Evolutionary conservation across 768 basidiomycete genomes (phyloP).

Genomic region (Tricholoma furcatifolium): DNA sequence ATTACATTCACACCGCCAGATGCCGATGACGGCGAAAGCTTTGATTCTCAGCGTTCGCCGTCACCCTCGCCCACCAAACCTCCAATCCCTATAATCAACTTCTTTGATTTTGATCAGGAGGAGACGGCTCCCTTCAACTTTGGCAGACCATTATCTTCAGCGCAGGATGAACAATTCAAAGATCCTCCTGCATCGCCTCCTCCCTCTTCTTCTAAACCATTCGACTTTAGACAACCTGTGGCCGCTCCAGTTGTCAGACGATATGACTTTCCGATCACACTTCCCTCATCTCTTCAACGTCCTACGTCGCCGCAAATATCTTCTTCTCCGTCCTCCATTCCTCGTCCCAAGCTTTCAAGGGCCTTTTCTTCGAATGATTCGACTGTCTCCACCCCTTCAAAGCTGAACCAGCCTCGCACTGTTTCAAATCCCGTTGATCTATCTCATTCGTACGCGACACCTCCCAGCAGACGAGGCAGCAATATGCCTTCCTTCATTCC

Average conservation of each 20-base stretch:
- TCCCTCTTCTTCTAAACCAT: constrained; percentile 6
- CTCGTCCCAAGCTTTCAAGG: constrained; percentile 33
- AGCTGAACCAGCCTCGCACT: constrained; percentile 15
- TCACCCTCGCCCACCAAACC: constrained; percentile 26
- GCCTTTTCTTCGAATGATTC: constrained; percentile 29
- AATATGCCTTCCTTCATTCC: constrained; percentile 58
- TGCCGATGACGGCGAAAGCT: constrained; percentile 31
- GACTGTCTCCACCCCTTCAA: constrained; percentile 33
- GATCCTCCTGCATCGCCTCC: constrained; percentile 5
- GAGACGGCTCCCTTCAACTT: constrained; percentile 16
- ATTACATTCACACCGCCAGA: constrained; percentile 72
- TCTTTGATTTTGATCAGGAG: constrained; percentile 27
- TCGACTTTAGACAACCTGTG: constrained; percentile 2
- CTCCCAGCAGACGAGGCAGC: constrained; percentile 52
- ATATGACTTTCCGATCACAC: constrained; percentile 18
- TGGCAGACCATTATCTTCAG: constrained; percentile 10
- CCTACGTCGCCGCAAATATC: constrained; percentile 19
- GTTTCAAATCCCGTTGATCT: constrained; percentile 26
- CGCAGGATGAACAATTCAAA: not conserved
- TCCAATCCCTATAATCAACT: constrained; percentile 32
- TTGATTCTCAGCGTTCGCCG: constrained; percentile 27
- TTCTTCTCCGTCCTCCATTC: constrained; percentile 52
- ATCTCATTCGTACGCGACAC: constrained; percentile 41
- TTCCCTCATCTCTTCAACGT: constrained; percentile 32
- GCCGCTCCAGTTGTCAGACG: not conserved